A percentile compares a stretch with the other conserved stretches of the same genome.
Conservation (phyloP, 495 filamentous ascomycete species). For the Endocarpon pusillum region DNA sequence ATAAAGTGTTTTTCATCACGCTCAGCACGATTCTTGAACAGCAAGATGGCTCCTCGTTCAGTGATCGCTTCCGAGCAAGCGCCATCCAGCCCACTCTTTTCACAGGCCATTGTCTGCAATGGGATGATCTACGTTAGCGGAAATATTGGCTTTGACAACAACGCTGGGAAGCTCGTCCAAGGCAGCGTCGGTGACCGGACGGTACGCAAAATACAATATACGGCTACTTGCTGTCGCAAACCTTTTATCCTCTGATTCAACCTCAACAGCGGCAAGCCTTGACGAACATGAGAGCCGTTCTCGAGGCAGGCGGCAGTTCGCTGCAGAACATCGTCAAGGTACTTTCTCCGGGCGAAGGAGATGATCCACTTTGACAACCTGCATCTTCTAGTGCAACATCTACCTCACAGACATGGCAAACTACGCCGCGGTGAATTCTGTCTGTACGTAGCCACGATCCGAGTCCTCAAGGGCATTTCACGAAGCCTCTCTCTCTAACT, state of each 20-base stretch:
- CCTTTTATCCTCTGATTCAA: not conserved
- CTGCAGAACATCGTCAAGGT: conserved; percentile 41
- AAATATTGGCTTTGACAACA: conserved; percentile 23
- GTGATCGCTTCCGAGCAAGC: no score
- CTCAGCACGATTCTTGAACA: no score
- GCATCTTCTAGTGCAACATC: not conserved
- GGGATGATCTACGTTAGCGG: conserved; percentile 16
- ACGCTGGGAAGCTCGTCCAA: conserved; percentile 21
- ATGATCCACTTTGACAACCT: conserved; percentile 28
- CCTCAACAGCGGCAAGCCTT: conserved; percentile 15
- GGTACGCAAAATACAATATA: no score
- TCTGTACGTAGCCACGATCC: conserved; percentile 28
- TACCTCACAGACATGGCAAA: not conserved
- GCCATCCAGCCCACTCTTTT: conserved; percentile 14
- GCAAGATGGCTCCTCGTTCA: no score
- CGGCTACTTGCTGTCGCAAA: not conserved
- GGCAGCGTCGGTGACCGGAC: conserved; percentile 28
- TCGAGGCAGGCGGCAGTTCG: conserved; percentile 36
- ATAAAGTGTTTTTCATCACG: no score
- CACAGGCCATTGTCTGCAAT: conserved; percentile 14
- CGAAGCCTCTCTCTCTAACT: not conserved
- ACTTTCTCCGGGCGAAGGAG: conserved; percentile 37
- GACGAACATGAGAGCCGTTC: conserved; percentile 37
- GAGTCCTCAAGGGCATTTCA: no score
- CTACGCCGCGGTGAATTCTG: conserved; percentile 38